phyloP scores from a whole-genome alignment of 352 stramenopile genomes.

The Phytophthora fragariaefolia region DNA sequence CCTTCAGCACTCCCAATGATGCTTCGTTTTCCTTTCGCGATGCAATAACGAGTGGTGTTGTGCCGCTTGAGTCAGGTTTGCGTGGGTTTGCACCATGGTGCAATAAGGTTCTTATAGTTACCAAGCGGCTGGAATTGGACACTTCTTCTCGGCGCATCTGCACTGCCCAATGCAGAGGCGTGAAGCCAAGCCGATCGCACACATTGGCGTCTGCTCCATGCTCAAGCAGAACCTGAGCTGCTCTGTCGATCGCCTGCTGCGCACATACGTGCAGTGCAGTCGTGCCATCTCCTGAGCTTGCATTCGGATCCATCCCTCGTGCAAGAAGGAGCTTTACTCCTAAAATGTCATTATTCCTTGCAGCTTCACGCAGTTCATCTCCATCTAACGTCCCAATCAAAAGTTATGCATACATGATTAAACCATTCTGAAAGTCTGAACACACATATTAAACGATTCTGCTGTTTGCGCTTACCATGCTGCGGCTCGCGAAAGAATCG shows the following conservation, averaged over 20 bases:
- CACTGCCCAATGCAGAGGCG: slow-evolving; percentile 82
- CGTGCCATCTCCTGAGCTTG: slow-evolving; percentile 60
- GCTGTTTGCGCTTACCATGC: slow-evolving; percentile 48
- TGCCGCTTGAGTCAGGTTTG: slow-evolving; percentile 50
- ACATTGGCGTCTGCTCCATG: slow-evolving; percentile 70
- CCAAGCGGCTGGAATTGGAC: slow-evolving; percentile 64
- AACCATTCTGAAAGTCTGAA: no score
- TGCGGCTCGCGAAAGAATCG: slow-evolving; percentile 76
- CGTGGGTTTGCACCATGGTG: slow-evolving; percentile 60
- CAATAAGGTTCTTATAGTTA: slow-evolving; percentile 74
- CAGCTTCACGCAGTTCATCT: slow-evolving; percentile 77
- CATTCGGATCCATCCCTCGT: slow-evolving; percentile 62
- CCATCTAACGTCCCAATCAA: slow-evolving; percentile 52
- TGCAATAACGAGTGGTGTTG: slow-evolving; percentile 70
- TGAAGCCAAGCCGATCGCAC: slow-evolving; percentile 69
- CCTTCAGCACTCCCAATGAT: slow-evolving; percentile 61
- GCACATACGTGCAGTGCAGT: slow-evolving; percentile 83
- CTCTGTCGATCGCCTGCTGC: slow-evolving; percentile 72
- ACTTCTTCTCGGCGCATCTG: slow-evolving; percentile 82
- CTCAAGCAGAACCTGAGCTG: slow-evolving; percentile 66
- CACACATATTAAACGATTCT: not conserved
- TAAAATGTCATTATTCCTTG: slow-evolving; percentile 73
- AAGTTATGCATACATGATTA: no score
- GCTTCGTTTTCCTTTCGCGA: slow-evolving; percentile 71
- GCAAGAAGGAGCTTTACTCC: slow-evolving; percentile 65